Conservation (phyloP, 345 rosid genomes). For the Lepidium sativum region DNA sequence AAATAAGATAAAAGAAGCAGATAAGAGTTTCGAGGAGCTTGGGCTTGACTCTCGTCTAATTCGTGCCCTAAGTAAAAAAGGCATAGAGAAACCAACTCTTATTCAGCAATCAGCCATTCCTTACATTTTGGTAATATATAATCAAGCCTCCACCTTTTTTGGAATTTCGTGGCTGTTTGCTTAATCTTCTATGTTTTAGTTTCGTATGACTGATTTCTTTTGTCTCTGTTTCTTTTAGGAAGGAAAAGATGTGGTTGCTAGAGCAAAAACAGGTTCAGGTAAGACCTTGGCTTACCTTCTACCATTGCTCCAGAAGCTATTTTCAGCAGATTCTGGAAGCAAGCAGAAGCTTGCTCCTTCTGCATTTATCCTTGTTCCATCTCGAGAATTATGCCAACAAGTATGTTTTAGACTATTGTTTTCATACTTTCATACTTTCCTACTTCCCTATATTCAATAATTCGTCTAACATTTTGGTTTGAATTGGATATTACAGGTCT, state of each 20-base stretch:
- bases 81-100: slow-evolving; percentile 62
- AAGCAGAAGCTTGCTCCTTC: slow-evolving; percentile 58
- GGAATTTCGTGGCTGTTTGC: neutral
- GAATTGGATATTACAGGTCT: slow-evolving; percentile 38
- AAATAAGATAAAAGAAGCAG: too few relatives aligned
- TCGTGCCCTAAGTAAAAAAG: slow-evolving; percentile 66
- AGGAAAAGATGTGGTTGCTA: slow-evolving; percentile 90
- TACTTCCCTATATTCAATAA: neutral
- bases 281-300: slow-evolving; percentile 82
- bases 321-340: slow-evolving; percentile 33
- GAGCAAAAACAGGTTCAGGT: slow-evolving; percentile 85
- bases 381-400: slow-evolving; percentile 82
- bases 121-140: slow-evolving; percentile 44
- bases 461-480: neutral
- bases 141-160: neutral
- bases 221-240: slow-evolving; percentile 29
- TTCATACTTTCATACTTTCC: neutral
- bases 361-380: slow-evolving; percentile 70
- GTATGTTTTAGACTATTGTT: slow-evolving; percentile 14
- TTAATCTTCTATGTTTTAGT: neutral
- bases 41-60: slow-evolving; percentile 75
- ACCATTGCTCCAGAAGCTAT: slow-evolving; percentile 81
- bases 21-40: slow-evolving; percentile 62
- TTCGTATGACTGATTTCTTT: neutral
- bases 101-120: slow-evolving; percentile 69